phyloP scores from a whole-genome alignment of 495 filamentous ascomycete species.

The Annulohypoxylon nitens region DNA sequence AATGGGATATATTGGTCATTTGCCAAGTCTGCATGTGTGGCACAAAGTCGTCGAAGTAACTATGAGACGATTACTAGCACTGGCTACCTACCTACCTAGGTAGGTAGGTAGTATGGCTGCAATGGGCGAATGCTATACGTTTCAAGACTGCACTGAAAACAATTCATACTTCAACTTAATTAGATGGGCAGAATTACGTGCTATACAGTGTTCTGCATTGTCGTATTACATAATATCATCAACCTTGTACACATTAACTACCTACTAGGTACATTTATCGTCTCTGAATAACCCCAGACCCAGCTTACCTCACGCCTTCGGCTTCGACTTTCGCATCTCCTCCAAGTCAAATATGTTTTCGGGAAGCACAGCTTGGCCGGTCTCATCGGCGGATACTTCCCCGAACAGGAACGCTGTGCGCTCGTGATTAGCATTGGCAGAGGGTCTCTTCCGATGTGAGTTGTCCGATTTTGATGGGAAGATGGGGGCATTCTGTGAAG shows the following conservation, averaged over 20 bases:
- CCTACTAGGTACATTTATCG: neutral
- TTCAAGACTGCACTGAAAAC: neutral
- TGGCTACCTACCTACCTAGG: too few relatives aligned
- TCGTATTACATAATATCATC: neutral
- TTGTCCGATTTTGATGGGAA: slow-evolving; percentile 39
- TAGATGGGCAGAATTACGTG: neutral
- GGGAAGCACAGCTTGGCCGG: slow-evolving; percentile 46
- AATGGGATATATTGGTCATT: neutral
- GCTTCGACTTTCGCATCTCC: slow-evolving; percentile 56
- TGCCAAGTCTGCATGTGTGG: neutral
- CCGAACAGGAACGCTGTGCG: slow-evolving; percentile 70
- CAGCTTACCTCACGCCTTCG: neutral
- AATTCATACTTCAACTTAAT: too few relatives aligned
- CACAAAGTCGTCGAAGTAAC: neutral
- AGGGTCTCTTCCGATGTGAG: slow-evolving; percentile 55
- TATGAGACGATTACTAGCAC: neutral
- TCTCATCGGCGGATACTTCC: slow-evolving; percentile 56
- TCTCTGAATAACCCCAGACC: neutral
- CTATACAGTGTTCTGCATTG: neutral
- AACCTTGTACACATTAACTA: slow-evolving; percentile 13
- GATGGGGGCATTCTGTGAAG: slow-evolving; percentile 39
- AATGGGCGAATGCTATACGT: neutral
- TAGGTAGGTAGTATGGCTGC: neutral
- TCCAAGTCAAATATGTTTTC: slow-evolving; percentile 63
- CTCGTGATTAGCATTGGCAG: slow-evolving; percentile 61